Base-by-base conservation (phyloP, 1,284 basidiomycete genomes). In the Heliocybe sulcata region DNA sequence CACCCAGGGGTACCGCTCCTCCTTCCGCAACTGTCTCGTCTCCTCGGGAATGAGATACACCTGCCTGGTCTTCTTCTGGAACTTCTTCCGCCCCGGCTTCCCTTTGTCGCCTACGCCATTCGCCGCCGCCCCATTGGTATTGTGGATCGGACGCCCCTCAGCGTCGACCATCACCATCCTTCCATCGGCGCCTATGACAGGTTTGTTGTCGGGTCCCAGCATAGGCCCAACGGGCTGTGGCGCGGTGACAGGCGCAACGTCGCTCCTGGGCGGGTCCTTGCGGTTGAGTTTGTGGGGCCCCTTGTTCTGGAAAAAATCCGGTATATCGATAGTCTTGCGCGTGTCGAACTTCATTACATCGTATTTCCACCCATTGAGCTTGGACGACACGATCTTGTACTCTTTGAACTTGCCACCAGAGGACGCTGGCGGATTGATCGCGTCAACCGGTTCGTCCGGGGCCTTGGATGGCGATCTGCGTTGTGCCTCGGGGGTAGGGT, bases 1-100 rank as follows among this genome's bases (percentile, higher is more conserved):
- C 47, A 94, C 83, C 92, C 92, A 94, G 1, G 92, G 92, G 67
- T 88, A 89, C 60, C 88, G 76, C 69, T 94, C 92, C 72, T 94
- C 91, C 63, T 79, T 80, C 65, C 87, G 75, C 61, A 93, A 74
- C 70, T 71, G 65, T 59, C 72, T 56, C 49, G 64, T 62, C 57
- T 63, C 65, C 54, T 72, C 69, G 11, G 72, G 65, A n/a, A 72
- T 63, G 59, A 83, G 78, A 68, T 85, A 91, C 26, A 93, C 88
- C 72, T 94, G 90, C 57, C 79, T 77, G 33, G 89, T 92, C 75
- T 92, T 93, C 73, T 90, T 89, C 76, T 90, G 83, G 61, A 91
- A 89, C 62, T 83, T 82, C 70, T 86, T 87, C 74, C 84, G 87
- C 60, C 64, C 69, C 27, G 63, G 63, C 64, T 79, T 76, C 42